These are phyloP conservation scores for Citrus sp. DNA, from an alignment of 345 rosid genomes.

Conservation along the genomic window DNA sequence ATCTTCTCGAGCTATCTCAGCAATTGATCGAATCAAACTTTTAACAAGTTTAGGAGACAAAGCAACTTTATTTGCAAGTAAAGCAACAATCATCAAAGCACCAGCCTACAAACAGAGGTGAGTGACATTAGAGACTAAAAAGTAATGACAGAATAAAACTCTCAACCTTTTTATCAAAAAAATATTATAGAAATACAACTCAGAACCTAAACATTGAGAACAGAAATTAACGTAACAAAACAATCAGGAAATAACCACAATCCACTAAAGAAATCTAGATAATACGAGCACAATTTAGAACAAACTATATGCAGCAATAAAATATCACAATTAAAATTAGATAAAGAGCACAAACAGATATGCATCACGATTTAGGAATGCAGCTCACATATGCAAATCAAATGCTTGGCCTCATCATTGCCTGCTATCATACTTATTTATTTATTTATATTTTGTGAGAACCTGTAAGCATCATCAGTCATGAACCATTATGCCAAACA, in stretches of 20 bases:
- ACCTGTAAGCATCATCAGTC: background rate
- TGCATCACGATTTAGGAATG: background rate
- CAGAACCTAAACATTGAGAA: background rate
- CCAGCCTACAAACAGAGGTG: conserved; percentile 59
- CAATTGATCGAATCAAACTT: conserved; percentile 63
- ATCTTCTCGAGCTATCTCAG: conserved; percentile 60
- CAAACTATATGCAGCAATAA: background rate
- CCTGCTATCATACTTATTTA: background rate
- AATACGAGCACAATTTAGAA: background rate
- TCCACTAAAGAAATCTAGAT: background rate
- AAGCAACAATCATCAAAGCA: conserved; percentile 79
- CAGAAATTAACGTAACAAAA: background rate
- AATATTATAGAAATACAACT: background rate
- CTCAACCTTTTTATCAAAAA: background rate
- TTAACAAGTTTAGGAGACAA: conserved; percentile 70
- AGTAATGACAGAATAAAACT: background rate
- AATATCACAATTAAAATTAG: background rate
- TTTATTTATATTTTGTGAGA: background rate
- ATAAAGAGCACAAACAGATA: background rate
- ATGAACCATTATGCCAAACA: background rate
- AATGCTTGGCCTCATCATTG: background rate
- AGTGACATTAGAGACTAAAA: conserved; percentile 2
- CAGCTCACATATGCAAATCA: background rate
- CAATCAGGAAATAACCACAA: background rate
- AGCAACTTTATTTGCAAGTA: conserved; percentile 64